These are phyloP conservation scores for Pseudocohnilembus persalinus DNA, from an alignment of 169 alveolate species.

Conservation along the genomic window DNA sequence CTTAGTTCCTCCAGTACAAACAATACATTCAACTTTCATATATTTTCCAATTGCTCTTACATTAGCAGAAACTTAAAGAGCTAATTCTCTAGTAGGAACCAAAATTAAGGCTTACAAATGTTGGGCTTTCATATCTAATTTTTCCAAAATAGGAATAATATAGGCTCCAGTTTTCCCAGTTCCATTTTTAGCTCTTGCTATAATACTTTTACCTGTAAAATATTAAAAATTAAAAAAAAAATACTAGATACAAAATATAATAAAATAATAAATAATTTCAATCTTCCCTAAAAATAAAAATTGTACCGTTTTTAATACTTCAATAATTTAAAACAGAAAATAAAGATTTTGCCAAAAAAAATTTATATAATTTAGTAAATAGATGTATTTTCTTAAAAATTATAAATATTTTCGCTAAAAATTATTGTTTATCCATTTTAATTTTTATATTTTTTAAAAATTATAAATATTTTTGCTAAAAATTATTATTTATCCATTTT, in stretches of 20 bases:
- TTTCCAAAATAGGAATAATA: conserved; percentile 96
- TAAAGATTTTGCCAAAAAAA: too few relatives aligned
- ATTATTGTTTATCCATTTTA: conserved; percentile 15
- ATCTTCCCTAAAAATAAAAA: too few relatives aligned
- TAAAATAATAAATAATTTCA: too few relatives aligned
- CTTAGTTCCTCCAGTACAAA: conserved; percentile 98
- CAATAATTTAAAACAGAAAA: too few relatives aligned
- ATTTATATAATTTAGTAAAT: too few relatives aligned
- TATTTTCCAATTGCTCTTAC: conserved; percentile 97
- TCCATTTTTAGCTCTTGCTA: conserved; percentile 99
- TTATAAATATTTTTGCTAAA: too few relatives aligned
- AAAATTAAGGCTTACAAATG: conserved; percentile 88
- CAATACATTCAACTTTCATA: conserved; percentile 97
- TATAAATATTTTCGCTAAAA: background rate
- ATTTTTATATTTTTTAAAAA: too few relatives aligned
- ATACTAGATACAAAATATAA: too few relatives aligned
- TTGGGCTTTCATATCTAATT: conserved; percentile 82
- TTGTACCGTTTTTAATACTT: too few relatives aligned
- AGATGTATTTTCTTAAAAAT: too few relatives aligned
- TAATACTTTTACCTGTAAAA: conserved; percentile 73
- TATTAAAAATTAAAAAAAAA: too few relatives aligned
- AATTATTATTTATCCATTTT: background rate
- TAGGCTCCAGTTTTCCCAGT: conserved; percentile 99
- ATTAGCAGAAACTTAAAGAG: conserved; percentile 95
- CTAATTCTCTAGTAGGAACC: conserved; percentile 98